A percentile compares a stretch with the other conserved stretches of the same genome.
Conservation (phyloP, 179 eudicot species). For the Camellia oleifera region DNA sequence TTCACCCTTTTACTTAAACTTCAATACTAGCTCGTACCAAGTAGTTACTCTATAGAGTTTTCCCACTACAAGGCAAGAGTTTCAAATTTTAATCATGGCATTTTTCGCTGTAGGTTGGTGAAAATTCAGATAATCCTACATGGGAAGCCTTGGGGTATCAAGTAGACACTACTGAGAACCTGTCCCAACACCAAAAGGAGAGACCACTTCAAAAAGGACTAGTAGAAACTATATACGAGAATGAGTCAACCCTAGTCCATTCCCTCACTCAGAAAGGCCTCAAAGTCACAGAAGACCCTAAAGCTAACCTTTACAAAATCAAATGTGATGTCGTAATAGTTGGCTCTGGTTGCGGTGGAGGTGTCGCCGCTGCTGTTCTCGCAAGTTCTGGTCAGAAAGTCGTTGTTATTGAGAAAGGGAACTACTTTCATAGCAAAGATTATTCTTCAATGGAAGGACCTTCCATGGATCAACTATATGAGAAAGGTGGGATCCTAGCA, state of each 20-base stretch:
- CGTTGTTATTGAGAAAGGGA: conserved; percentile 64
- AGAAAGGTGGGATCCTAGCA: conserved; percentile 46
- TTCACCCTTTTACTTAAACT: not conserved
- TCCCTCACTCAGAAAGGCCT: conserved; percentile 38
- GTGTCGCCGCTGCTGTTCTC: conserved; percentile 62
- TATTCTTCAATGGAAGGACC: conserved; percentile 67
- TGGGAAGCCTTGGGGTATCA: conserved; percentile 65
- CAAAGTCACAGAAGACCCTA: conserved; percentile 22
- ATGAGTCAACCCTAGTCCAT: conserved; percentile 31
- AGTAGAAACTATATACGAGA: conserved; percentile 46
- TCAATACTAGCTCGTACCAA: not conserved
- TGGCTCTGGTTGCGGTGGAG: conserved; percentile 77
- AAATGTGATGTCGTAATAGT: conserved; percentile 62
- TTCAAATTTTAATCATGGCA: not conserved
- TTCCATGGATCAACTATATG: conserved; percentile 46
- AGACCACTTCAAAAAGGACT: conserved; percentile 51
- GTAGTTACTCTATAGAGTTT: too few relatives aligned
- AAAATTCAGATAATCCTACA: conserved; percentile 42
- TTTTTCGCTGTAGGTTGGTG: conserved; percentile 37
- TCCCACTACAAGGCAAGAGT: not conserved
- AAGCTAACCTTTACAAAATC: conserved; percentile 26
- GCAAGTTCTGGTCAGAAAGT: conserved; percentile 57
- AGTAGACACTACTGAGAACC: conserved; percentile 20
- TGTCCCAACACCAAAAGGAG: conserved; percentile 17
- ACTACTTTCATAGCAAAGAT: conserved; percentile 45